These are phyloP conservation scores for Venturia asperata DNA, from an alignment of 2,329 filamentous ascomycete species.

Conservation along the genomic window DNA sequence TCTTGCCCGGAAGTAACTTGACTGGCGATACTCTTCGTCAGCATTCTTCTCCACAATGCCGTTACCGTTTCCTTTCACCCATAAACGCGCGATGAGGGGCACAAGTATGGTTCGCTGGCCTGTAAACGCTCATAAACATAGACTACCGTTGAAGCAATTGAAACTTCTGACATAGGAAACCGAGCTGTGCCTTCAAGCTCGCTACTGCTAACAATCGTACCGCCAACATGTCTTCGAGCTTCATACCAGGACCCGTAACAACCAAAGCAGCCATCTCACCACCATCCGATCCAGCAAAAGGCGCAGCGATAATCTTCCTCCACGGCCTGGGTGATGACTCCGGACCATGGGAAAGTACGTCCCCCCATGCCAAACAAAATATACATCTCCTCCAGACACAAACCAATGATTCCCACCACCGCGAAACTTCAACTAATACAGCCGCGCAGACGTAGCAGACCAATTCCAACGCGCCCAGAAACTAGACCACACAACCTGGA, in stretches of 20 bases:
- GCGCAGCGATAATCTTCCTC: slow-evolving; percentile 41
- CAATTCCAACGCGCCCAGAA: slow-evolving; percentile 45
- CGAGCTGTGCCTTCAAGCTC: neutral
- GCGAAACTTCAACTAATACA: neutral
- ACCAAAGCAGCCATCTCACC: slow-evolving; percentile 32
- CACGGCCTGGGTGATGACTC: slow-evolving; percentile 44
- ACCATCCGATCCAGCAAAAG: slow-evolving; percentile 31
- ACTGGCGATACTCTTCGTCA: too few relatives aligned
- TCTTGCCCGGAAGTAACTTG: too few relatives aligned
- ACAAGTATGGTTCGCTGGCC: neutral
- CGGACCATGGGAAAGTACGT: slow-evolving; percentile 36
- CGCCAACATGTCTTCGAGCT: neutral
- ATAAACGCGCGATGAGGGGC: slow-evolving; percentile 2
- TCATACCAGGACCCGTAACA: slow-evolving; percentile 26
- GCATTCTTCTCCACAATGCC: neutral
- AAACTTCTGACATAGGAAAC: neutral
- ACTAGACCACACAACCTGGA: slow-evolving; percentile 43
- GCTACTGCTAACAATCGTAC: neutral
- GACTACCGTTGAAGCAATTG: neutral
- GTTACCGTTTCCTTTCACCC: slow-evolving; percentile 6
- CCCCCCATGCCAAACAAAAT: too few relatives aligned
- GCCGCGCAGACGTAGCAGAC: slow-evolving; percentile 34
- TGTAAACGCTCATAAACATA: neutral
- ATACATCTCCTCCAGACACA: too few relatives aligned
- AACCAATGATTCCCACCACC: too few relatives aligned